Conservation (phyloP, 352 stramenopile species). For the Globisporangium camurandrum region DNA sequence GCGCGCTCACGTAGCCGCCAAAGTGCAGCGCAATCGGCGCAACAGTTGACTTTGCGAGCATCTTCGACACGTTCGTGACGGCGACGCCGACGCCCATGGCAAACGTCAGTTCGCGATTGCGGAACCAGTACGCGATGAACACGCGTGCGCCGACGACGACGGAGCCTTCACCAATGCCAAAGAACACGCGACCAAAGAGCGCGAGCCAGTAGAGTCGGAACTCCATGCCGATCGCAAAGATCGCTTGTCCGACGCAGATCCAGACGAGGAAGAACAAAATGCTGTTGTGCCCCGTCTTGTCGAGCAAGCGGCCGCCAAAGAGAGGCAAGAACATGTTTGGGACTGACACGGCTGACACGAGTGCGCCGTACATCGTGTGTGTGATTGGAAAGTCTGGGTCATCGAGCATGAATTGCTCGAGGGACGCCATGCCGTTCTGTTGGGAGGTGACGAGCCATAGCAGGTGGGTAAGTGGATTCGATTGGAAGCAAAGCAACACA, state of each 20-base stretch:
- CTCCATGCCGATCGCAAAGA: constrained; percentile 74
- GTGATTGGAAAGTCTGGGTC: constrained; percentile 67
- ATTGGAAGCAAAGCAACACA: no score
- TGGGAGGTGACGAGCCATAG: no score
- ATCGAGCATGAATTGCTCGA: constrained; percentile 76
- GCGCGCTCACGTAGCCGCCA: constrained; percentile 75
- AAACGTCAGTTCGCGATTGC: constrained; percentile 78
- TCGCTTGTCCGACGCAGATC: constrained; percentile 77
- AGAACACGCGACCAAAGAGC: constrained; percentile 76
- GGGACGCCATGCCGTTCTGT: constrained; percentile 77
- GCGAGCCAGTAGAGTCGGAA: constrained; percentile 67
- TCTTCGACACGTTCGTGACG: constrained; percentile 88
- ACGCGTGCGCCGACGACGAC: constrained; percentile 72
- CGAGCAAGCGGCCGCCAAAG: constrained; percentile 62
- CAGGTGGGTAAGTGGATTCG: no score
- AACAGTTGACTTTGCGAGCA: constrained; percentile 85
- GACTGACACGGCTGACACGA: constrained; percentile 75
- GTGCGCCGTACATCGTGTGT: constrained; percentile 81
- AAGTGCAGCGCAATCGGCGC: constrained; percentile 81
- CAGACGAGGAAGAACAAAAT: constrained; percentile 77
- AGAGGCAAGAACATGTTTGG: constrained; percentile 82
- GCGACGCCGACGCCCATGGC: constrained; percentile 86
- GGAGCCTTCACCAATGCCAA: constrained; percentile 72
- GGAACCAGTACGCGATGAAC: constrained; percentile 81
- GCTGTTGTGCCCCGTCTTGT: constrained; percentile 67